phyloP scores from a whole-genome alignment of 2,329 filamentous ascomycete species.

The Colletotrichum sp. region DNA sequence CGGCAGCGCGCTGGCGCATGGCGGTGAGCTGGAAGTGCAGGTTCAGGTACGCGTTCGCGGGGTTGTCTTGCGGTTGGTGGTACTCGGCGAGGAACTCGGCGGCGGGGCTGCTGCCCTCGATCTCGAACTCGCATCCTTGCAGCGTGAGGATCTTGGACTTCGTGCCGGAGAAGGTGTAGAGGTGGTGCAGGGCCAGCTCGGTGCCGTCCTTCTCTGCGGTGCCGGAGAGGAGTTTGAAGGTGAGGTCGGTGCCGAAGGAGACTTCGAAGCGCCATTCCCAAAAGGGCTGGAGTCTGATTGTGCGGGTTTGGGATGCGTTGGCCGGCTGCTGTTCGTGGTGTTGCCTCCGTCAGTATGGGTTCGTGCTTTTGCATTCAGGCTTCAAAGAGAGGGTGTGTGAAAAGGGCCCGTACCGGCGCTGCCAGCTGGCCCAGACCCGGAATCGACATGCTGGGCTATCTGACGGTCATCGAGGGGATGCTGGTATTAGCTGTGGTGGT shows the following conservation, averaged over 20 bases:
- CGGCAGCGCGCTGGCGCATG: constrained; percentile 66
- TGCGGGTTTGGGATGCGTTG: constrained; percentile 46
- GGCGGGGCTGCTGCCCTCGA: constrained; percentile 63
- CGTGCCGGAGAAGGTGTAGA: constrained; percentile 80
- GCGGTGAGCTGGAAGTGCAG: constrained; percentile 86
- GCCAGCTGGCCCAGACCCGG: constrained; percentile 75
- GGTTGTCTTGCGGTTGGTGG: constrained; percentile 75
- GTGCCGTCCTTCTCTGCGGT: constrained; percentile 94
- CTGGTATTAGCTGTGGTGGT: background rate
- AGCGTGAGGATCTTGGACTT: constrained; percentile 92
- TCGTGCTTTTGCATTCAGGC: background rate
- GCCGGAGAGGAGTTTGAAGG: constrained; percentile 72
- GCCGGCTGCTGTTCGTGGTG: constrained; percentile 30
- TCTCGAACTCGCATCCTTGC: constrained; percentile 86
- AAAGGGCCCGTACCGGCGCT: constrained; percentile 51
- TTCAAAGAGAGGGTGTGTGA: background rate
- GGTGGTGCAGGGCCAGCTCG: constrained; percentile 81
- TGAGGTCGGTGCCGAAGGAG: constrained; percentile 49
- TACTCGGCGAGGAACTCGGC: constrained; percentile 65
- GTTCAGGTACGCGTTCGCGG: constrained; percentile 81
- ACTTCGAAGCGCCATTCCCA: constrained; percentile 85
- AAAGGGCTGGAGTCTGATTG: constrained; percentile 61
- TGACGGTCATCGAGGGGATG: background rate
- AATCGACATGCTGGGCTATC: constrained; percentile 65
- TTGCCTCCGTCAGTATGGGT: background rate